These are phyloP conservation scores for Lentinus polychrous DNA, from an alignment of 1,284 basidiomycete genomes.

Conservation along the genomic window DNA sequence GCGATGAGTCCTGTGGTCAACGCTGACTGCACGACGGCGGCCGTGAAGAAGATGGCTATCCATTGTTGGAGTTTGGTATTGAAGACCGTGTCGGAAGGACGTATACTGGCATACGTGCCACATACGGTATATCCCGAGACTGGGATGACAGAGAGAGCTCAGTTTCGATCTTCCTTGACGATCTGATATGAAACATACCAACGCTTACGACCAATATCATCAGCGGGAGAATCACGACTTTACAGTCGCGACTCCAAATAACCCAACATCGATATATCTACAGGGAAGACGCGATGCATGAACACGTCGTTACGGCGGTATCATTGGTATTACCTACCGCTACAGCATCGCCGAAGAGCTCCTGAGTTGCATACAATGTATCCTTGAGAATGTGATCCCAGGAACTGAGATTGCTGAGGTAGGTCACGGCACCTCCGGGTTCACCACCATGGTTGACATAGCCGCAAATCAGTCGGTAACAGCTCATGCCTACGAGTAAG, in stretches of 20 bases:
- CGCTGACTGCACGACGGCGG: conserved; percentile 4
- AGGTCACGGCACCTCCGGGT: conserved; percentile 20
- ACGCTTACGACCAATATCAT: conserved; percentile 20
- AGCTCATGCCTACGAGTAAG: conserved; percentile 16
- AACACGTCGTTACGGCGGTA: neutral
- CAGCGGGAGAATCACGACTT: conserved; percentile 18
- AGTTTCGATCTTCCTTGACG: neutral
- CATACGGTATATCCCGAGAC: conserved; percentile 7
- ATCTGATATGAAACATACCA: conserved; percentile 14
- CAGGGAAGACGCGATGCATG: neutral
- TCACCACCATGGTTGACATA: conserved; percentile 19
- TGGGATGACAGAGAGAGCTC: neutral
- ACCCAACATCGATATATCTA: conserved; percentile 28
- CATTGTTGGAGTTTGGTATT: conserved; percentile 4
- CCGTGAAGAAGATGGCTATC: conserved; percentile 5
- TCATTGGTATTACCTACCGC: conserved; percentile 16
- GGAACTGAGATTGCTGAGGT: conserved; percentile 21
- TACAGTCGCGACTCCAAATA: conserved; percentile 22
- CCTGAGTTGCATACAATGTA: conserved; percentile 22
- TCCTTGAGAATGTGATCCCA: conserved; percentile 26
- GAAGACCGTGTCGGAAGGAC: conserved; percentile 1
- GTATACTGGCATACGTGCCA: neutral
- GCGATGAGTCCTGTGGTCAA: conserved; percentile 6
- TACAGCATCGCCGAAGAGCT: conserved; percentile 24
- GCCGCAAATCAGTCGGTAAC: conserved; percentile 22